phyloP scores from a whole-genome alignment of 108 stramenopile genomes.

The Nannochloropsis gaditana region DNA sequence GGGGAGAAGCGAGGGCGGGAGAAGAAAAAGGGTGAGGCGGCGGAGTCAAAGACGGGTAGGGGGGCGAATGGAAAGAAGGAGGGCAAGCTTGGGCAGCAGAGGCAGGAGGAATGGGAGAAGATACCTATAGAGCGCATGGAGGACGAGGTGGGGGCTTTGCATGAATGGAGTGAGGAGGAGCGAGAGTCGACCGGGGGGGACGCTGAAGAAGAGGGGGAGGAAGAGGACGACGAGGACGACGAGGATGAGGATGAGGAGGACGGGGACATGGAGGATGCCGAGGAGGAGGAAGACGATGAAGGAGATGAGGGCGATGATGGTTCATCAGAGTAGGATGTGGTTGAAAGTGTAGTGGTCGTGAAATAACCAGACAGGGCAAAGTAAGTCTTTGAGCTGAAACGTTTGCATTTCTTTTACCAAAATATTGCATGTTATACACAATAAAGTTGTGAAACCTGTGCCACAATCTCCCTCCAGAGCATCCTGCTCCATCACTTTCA shows the following conservation, averaged over 20 bases:
- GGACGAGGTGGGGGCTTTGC: background rate
- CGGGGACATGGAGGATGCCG: background rate
- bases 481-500: too few relatives aligned
- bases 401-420: too few relatives aligned
- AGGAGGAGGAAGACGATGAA: background rate
- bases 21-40: background rate
- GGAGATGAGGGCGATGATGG: background rate
- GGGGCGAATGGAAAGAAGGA: background rate
- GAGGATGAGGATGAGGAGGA: background rate
- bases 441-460: too few relatives aligned
- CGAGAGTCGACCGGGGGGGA: background rate
- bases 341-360: too few relatives aligned
- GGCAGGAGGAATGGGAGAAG: background rate
- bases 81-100: background rate
- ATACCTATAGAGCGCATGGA: background rate
- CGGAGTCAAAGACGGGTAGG: background rate
- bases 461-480: too few relatives aligned
- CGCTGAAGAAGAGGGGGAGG: background rate
- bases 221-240: background rate
- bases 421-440: too few relatives aligned
- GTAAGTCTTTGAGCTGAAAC: too few relatives aligned
- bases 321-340: too few relatives aligned
- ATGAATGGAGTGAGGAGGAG: background rate
- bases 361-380: too few relatives aligned
- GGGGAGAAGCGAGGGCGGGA: background rate